These are phyloP conservation scores for Tylopilus intermedius DNA, from an alignment of 768 basidiomycete species.

Conservation along the genomic window DNA sequence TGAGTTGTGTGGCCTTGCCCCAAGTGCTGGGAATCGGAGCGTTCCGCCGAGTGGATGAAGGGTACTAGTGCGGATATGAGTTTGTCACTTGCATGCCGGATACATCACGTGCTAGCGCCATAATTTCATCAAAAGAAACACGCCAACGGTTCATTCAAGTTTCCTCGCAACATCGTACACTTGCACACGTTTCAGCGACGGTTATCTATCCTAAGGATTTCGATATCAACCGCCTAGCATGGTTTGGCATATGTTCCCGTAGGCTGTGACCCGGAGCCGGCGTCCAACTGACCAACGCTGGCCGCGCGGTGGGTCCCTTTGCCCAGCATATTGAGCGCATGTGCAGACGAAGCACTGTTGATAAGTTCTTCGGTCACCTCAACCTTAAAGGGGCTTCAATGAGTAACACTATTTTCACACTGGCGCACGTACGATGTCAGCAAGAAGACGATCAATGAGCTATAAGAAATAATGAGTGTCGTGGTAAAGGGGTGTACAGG, in stretches of 20 bases:
- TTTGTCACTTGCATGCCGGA: background rate
- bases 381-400: constrained; percentile 35
- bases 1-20: constrained; percentile 43
- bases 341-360: constrained; percentile 41
- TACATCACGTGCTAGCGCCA: background rate
- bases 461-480: constrained; percentile 29
- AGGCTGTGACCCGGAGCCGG: constrained; percentile 41
- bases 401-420: background rate
- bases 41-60: background rate
- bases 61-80: too few species aligned
- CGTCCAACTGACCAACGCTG: constrained; percentile 43
- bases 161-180: background rate
- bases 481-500: constrained; percentile 17
- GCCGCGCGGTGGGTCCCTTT: constrained; percentile 23
- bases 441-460: constrained; percentile 60
- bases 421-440: constrained; percentile 55
- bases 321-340: constrained; percentile 47
- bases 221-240: constrained; percentile 38
- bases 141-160: background rate
- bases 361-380: constrained; percentile 59
- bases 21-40: constrained; percentile 20
- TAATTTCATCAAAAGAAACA: background rate
- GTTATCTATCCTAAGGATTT: background rate
- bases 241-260: constrained; percentile 66
- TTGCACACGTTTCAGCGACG: too few species aligned